Evolutionary conservation across 192 early-diverging fungal genomes (phyloP).

Genomic region (Endogone sp.): DNA sequence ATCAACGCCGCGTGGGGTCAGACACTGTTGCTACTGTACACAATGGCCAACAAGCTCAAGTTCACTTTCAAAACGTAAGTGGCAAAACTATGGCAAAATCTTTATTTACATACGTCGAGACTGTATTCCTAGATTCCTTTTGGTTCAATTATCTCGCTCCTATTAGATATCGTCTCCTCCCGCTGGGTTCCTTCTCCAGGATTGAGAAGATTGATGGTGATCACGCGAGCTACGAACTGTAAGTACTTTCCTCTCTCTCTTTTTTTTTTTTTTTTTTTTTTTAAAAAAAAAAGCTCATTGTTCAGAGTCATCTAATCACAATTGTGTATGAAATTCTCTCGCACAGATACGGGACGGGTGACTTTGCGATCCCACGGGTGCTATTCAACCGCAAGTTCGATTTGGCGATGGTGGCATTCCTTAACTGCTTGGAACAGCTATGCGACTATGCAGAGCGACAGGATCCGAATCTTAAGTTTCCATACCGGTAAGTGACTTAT

Average conservation of each 20-base stretch:
- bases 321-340: neutral
- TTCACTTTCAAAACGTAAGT: slow-evolving; percentile 74
- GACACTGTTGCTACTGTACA: slow-evolving; percentile 79
- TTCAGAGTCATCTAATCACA: neutral
- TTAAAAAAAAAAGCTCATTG: too few relatives aligned
- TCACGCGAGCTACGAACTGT: slow-evolving; percentile 74
- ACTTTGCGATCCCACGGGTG: slow-evolving; percentile 69
- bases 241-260: slow-evolving; percentile 17
- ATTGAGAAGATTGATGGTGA: slow-evolving; percentile 84
- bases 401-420: slow-evolving; percentile 79
- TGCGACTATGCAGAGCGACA: slow-evolving; percentile 74
- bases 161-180: slow-evolving; percentile 77
- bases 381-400: slow-evolving; percentile 85
- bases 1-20: slow-evolving; percentile 98
- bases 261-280: too few relatives aligned
- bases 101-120: too few relatives aligned
- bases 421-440: slow-evolving; percentile 88
- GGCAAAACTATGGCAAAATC: neutral
- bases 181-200: slow-evolving; percentile 88
- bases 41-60: slow-evolving; percentile 77
- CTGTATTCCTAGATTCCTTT: too few relatives aligned
- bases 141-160: too few relatives aligned
- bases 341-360: slow-evolving; percentile 79
- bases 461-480: slow-evolving; percentile 73
- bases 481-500: slow-evolving; percentile 58